Evolutionary conservation across 176 grass and related monocot species (phyloP).

Genomic region (Chloris gayana): DNA sequence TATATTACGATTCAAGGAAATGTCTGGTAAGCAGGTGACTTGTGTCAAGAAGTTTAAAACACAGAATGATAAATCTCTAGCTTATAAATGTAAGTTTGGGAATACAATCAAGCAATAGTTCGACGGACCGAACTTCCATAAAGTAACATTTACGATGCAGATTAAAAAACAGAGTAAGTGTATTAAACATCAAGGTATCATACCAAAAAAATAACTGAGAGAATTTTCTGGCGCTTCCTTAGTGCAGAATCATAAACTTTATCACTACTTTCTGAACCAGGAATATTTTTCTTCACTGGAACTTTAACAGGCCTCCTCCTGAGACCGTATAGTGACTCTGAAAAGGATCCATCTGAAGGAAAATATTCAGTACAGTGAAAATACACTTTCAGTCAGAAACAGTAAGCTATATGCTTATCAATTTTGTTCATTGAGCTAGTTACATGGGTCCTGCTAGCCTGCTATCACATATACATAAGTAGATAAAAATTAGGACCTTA

Average conservation of each 20-base stretch:
- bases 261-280: conserved; percentile 60
- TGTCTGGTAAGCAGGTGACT: not conserved
- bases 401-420: conserved; percentile 8
- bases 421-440: conserved; percentile 19
- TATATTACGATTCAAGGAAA: conserved; percentile 16
- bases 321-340: conserved; percentile 95
- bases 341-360: conserved; percentile 95
- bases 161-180: conserved; percentile 11
- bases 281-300: conserved; percentile 46
- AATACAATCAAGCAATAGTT: conserved; percentile 10
- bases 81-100: not conserved
- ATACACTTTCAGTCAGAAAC: not conserved
- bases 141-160: not conserved
- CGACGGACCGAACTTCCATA: not conserved
- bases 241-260: conserved; percentile 66
- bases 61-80: not conserved
- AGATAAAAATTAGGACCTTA: conserved; percentile 10
- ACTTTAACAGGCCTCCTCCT: conserved; percentile 76
- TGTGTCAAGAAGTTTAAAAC: conserved; percentile 21
- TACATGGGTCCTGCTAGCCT: not conserved
- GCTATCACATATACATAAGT: not conserved
- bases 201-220: conserved; percentile 96
- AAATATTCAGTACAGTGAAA: conserved; percentile 12
- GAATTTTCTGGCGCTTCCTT: conserved; percentile 79
- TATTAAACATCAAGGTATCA: conserved; percentile 15